Evolutionary conservation across 129 eudicot species (phyloP), one percentile per base, ranked within the genome.

Genomic region (Tanacetum coccineum): DNA sequence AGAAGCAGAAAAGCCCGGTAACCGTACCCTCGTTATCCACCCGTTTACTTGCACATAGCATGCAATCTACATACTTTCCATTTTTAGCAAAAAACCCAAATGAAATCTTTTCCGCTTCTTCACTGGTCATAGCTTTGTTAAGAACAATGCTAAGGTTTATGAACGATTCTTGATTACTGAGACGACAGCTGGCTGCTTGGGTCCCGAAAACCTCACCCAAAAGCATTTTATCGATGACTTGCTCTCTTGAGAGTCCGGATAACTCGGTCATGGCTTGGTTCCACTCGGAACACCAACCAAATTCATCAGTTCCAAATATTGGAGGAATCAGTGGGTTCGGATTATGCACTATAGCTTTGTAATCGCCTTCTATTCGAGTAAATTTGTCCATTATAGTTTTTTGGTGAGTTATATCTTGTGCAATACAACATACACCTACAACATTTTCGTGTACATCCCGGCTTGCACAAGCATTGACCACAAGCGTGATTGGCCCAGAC

Each of bases 231-330:
- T 93, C 84, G 0, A 93, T 82, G 14, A 86, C 86, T 40, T 93
- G 92, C 26, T 75, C 95, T 70, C 89, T 75, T 3, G 65, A 36
- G 70, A 87, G 67, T 3, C 98, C 96, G 3, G 98, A 68, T 69
- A 93, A 0, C 57, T 88, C 86, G 9, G 84, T 63, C 98, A 93
- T 93, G 18, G 98, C 98, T 50, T 90, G 83, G 71, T 93, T 93
- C 98, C 98, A 93, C 73, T 93, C 98, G 1, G 88, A 81, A 67
- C 98, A 93, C 98, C 96, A 93, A 36, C 98, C 98, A 45, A 84
- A 93, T 59, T 93, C 96, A 76, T 93, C 98, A 12, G 96, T 84
- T 66, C 98, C 98, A 78, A 93, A 93, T 65, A 93, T 88, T 9
- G 98, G 98, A 20, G 98, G 98, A 56, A 88, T 93, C 42, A 93